Base-by-base conservation (phyloP, 345 rosid species). In the Citrus cavaleriei region DNA sequence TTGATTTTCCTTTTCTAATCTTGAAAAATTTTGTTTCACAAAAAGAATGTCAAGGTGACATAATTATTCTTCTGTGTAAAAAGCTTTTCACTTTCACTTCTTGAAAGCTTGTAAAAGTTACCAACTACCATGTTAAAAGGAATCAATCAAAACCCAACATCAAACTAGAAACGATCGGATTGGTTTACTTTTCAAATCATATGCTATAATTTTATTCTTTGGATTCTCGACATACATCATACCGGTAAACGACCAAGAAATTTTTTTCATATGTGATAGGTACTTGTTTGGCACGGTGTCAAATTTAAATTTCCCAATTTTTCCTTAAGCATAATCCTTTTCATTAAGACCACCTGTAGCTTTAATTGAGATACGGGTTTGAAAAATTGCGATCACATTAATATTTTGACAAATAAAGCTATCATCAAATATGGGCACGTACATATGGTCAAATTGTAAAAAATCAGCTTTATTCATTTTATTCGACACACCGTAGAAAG, bases 401-500 rank as follows among this genome's bases (percentile, higher is more conserved):
- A n/a, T 54, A 19, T 25, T 46, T 49, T 18, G 21, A 25, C 62
- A 0, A 34, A 59, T 2, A 10, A 40, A 46, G 4, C 51, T 12
- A 46, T 12, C 51, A 46, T 46, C 51, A 12, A 46, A 12, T 46
- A 46, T 3, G 51, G 3, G 18, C 51, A 13, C 4, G 18, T 3
- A 13, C 51, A 46, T 3, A 13, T 3, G 51, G 5, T 16, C 51
- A 46, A 34, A 30, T n/a, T 28, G 35, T 46, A 4, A 62, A 75
- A 75, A 67, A 75, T 62, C 28, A 27, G 10, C 40, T 69, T 64
- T 75, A 80, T 70, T 81, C 12, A 65, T 32, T 24, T 3, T 59
- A 59, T 59, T n/a, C 7, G 7, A 22, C n/a, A 64, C 42, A 64
- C 42, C 13, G 59, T 0, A 19, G n/a, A 78, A 46, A 78, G 24